These are phyloP conservation scores for Hypoxylon sp. DNA, from an alignment of 2,329 filamentous ascomycete species.

Conservation along the genomic window DNA sequence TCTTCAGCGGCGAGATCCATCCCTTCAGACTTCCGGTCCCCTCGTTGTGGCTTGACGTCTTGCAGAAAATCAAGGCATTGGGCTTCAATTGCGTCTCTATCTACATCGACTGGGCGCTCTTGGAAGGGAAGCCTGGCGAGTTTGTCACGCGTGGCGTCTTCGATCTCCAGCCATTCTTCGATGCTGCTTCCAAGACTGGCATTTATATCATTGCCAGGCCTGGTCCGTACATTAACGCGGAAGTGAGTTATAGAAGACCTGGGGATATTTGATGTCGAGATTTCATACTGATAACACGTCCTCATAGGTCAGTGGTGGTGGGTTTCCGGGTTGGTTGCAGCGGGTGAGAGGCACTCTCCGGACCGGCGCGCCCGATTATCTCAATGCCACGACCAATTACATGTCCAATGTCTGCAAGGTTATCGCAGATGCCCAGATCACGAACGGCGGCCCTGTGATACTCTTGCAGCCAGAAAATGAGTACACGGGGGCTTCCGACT, in stretches of 20 bases:
- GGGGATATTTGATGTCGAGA: background rate
- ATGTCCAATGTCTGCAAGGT: constrained; percentile 67
- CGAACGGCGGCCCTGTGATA: constrained; percentile 81
- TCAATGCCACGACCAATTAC: constrained; percentile 70
- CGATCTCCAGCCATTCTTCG: constrained; percentile 76
- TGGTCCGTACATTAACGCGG: constrained; percentile 81
- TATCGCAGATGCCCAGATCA: constrained; percentile 80
- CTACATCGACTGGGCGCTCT: constrained; percentile 79
- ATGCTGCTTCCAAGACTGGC: constrained; percentile 74
- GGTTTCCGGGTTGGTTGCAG: constrained; percentile 82
- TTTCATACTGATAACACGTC: background rate
- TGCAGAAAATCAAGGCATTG: constrained; percentile 83
- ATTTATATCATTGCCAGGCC: constrained; percentile 77
- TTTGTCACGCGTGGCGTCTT: constrained; percentile 77
- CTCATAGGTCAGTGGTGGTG: constrained; percentile 64
- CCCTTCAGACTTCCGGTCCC: constrained; percentile 61
- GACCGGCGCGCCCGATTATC: constrained; percentile 67
- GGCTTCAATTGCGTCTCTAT: constrained; percentile 84
- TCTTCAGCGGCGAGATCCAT: constrained; percentile 74
- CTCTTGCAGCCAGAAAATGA: constrained; percentile 85
- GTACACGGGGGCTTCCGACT: constrained; percentile 63
- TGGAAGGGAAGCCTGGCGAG: constrained; percentile 75
- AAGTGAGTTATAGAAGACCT: constrained; percentile 55
- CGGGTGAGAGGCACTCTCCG: constrained; percentile 70
- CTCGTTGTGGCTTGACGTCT: constrained; percentile 69